Evolutionary conservation across 177 flowering plant genomes (phyloP).

Genomic region (Vitis hybrid): DNA sequence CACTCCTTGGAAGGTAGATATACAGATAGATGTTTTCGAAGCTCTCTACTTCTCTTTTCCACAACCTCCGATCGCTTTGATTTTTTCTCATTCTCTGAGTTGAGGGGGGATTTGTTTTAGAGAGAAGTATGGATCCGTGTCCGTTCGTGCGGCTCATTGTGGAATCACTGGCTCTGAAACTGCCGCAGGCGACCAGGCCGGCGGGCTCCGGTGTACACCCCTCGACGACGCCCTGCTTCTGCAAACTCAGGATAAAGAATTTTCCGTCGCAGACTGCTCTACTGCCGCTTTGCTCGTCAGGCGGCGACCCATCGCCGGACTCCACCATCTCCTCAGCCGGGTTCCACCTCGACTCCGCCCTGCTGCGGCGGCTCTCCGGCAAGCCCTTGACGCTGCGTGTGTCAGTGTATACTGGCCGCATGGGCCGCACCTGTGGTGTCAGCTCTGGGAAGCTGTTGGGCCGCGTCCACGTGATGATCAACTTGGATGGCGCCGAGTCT

Average conservation of each 20-base stretch:
- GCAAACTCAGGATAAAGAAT: slow-evolving; percentile 55
- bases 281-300: slow-evolving; percentile 48
- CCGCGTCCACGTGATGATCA: slow-evolving; percentile 41
- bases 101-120: background rate
- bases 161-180: slow-evolving; percentile 73
- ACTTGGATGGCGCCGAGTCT: slow-evolving; percentile 35
- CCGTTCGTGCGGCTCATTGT: slow-evolving; percentile 74
- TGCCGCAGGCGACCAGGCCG: slow-evolving; percentile 49
- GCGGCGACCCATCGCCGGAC: slow-evolving; percentile 42
- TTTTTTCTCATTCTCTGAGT: background rate
- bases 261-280: slow-evolving; percentile 70
- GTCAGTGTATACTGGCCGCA: slow-evolving; percentile 62
- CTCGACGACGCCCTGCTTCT: slow-evolving; percentile 69
- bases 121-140: slow-evolving; percentile 76
- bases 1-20: background rate
- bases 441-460: slow-evolving; percentile 61
- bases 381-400: slow-evolving; percentile 45
- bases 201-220: slow-evolving; percentile 61
- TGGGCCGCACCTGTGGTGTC: slow-evolving; percentile 66
- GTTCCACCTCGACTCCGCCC: slow-evolving; percentile 63
- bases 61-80: background rate
- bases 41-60: slow-evolving; percentile 2
- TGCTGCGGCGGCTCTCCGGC: slow-evolving; percentile 52
- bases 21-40: slow-evolving; percentile 8
- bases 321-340: slow-evolving; percentile 44